phyloP scores from a whole-genome alignment of 805 yeast species.

The Hanseniaspora clermontiae region DNA sequence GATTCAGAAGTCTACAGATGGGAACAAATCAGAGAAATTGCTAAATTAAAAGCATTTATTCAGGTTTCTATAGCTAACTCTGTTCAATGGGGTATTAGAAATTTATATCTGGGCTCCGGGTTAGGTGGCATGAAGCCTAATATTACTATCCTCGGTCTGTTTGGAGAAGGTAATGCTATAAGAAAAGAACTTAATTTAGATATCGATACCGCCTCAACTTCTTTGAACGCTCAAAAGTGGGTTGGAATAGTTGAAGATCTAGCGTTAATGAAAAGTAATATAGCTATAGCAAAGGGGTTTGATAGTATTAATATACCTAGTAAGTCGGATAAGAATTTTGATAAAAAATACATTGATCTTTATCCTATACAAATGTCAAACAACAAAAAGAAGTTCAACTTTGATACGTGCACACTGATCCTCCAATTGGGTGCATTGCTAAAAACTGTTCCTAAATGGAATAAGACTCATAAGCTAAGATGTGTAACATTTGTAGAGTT shows the following conservation, averaged over 20 bases:
- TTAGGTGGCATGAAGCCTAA: slow-evolving; percentile 98
- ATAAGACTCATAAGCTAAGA: slow-evolving; percentile 55
- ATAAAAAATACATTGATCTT: slow-evolving; percentile 57
- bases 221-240: slow-evolving; percentile 68
- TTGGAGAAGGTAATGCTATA: neutral
- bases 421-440: slow-evolving; percentile 87
- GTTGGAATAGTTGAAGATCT: slow-evolving; percentile 85
- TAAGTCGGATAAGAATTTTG: slow-evolving; percentile 20
- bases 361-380: slow-evolving; percentile 98
- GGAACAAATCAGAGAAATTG: slow-evolving; percentile 66
- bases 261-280: slow-evolving; percentile 74
- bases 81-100: slow-evolving; percentile 89
- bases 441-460: slow-evolving; percentile 90
- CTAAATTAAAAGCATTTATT: slow-evolving; percentile 80
- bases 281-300: slow-evolving; percentile 89
- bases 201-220: slow-evolving; percentile 71
- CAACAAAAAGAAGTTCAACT: slow-evolving; percentile 69
- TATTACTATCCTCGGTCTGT: slow-evolving; percentile 78
- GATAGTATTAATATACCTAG: slow-evolving; percentile 51
- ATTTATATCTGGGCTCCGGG: slow-evolving; percentile 84
- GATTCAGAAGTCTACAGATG: slow-evolving; percentile 74
- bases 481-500: slow-evolving; percentile 85
- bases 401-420: slow-evolving; percentile 90
- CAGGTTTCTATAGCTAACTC: slow-evolving; percentile 82
- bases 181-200: slow-evolving; percentile 23